A percentile compares a stretch with the other conserved stretches of the same genome.
Evolutionary conservation across 345 rosid genomes (phyloP).

Genomic region (Excoecaria agallocha): DNA sequence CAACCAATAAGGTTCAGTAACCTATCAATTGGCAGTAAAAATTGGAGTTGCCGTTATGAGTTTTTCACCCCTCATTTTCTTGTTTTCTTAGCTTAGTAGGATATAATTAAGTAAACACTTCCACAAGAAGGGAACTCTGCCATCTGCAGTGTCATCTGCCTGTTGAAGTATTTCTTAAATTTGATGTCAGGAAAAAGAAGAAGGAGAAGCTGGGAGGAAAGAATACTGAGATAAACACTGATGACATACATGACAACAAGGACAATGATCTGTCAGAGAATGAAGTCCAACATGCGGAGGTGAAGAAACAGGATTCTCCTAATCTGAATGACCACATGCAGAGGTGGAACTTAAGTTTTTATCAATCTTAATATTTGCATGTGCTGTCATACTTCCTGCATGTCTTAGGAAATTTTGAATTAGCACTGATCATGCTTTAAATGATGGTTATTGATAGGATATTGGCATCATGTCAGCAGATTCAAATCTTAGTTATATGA

Average conservation of each 20-base stretch:
- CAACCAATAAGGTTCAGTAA: conserved; percentile 55
- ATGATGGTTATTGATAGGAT: neutral
- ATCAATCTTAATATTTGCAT: neutral
- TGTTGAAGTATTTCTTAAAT: conserved; percentile 21
- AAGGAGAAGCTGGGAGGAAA: conserved; percentile 55
- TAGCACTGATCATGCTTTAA: neutral
- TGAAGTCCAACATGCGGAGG: conserved; percentile 35
- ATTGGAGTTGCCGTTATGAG: neutral
- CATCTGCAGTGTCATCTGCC: conserved; percentile 2
- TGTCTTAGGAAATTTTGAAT: neutral
- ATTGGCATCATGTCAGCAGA: neutral
- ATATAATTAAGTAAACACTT: neutral
- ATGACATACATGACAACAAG: conserved; percentile 20
- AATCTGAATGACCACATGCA: conserved; percentile 22
- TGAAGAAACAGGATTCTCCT: conserved; percentile 34
- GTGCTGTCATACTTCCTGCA: neutral
- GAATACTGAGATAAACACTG: conserved; percentile 27
- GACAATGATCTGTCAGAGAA: conserved; percentile 20
- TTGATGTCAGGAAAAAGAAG: conserved; percentile 55
- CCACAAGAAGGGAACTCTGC: neutral
- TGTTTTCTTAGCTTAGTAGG: conserved; percentile 1
- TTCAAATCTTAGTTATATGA: neutral
- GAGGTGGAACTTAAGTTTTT: conserved; percentile 34
- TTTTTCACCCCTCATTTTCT: neutral
- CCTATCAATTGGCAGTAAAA: neutral